These are phyloP conservation scores for Melanomma pulvis-pyrius DNA, from an alignment of 495 filamentous ascomycete species.

Conservation along the genomic window DNA sequence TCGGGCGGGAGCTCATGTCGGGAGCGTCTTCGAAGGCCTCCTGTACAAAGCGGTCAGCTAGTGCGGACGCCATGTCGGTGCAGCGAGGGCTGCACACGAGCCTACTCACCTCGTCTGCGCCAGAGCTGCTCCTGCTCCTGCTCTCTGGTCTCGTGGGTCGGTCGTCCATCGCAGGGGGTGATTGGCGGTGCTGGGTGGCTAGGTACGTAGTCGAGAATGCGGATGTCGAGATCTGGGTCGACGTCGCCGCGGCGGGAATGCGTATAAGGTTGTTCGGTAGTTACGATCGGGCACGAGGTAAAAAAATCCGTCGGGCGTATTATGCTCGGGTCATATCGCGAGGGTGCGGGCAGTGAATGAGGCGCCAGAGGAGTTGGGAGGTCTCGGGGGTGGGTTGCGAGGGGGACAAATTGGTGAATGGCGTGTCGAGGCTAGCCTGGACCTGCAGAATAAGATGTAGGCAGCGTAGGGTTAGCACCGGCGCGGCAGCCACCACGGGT, in stretches of 20 bases:
- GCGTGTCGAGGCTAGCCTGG: conserved; percentile 9
- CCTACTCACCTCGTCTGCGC: conserved; percentile 29
- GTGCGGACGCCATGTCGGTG: not conserved
- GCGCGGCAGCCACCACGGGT: conserved; percentile 19
- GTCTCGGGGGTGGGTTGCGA: conserved; percentile 9
- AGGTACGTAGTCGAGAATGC: not conserved
- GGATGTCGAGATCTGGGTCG: conserved; percentile 6
- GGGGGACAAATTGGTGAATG: conserved; percentile 25
- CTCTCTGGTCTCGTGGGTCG: conserved; percentile 19
- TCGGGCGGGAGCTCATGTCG: conserved; percentile 35
- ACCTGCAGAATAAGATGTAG: conserved; percentile 4
- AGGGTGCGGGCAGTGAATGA: not conserved
- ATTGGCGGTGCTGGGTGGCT: not conserved
- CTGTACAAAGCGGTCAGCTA: conserved; percentile 24
- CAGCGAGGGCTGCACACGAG: not conserved
- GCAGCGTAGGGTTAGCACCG: too few relatives aligned
- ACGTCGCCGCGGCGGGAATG: conserved; percentile 19
- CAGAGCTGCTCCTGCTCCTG: conserved; percentile 26
- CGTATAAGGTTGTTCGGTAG: not conserved
- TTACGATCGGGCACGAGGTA: not conserved
- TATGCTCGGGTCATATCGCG: not conserved
- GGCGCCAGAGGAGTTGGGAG: not conserved
- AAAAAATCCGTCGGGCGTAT: conserved; percentile 16
- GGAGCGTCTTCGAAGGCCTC: conserved; percentile 39
- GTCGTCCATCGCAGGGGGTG: conserved; percentile 29